A percentile compares a stretch with the other conserved stretches of the same genome.
Evolutionary conservation across 345 rosid species (phyloP).

Genomic region (Aethionema arabicum): DNA sequence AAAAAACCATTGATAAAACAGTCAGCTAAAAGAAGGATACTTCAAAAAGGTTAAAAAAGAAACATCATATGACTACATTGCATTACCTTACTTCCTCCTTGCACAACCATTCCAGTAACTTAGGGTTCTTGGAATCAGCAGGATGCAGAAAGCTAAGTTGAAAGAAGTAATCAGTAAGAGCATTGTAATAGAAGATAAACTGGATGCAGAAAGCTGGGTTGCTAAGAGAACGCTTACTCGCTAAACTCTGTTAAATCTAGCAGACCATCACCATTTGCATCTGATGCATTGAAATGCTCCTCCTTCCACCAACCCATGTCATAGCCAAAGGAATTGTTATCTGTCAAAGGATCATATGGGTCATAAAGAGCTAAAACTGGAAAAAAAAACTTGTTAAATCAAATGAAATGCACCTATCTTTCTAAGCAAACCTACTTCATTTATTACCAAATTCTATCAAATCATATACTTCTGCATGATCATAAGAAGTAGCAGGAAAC

Average conservation of each 20-base stretch:
- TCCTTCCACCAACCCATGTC: constrained; percentile 99
- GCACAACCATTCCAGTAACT: constrained; percentile 79
- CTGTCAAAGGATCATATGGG: constrained; percentile 36
- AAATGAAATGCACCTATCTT: constrained; percentile 13
- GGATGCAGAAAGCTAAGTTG: constrained; percentile 84
- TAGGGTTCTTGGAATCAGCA: constrained; percentile 84
- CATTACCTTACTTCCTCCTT: constrained; percentile 92
- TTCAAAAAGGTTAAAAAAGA: not conserved
- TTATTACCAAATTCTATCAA: constrained; percentile 5
- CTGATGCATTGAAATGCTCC: constrained; percentile 96
- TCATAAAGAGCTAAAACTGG: constrained; percentile 2
- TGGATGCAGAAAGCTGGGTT: not conserved
- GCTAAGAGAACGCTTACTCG: constrained; percentile 59
- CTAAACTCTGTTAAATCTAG: constrained; percentile 89
- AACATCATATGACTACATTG: constrained; percentile 7
- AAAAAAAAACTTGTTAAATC: not conserved
- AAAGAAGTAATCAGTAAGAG: not conserved
- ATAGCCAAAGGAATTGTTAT: constrained; percentile 61
- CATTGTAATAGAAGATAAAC: too few species aligned
- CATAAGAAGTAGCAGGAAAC: constrained; percentile 9
- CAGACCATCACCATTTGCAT: constrained; percentile 87
- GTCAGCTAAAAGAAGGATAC: constrained; percentile 11
- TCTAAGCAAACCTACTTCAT: constrained; percentile 10
- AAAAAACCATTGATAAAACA: not conserved
- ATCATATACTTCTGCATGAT: not conserved